Evolutionary conservation across 2,329 filamentous ascomycete genomes (phyloP).

Genomic region (Ophiocordyceps unilateralis): DNA sequence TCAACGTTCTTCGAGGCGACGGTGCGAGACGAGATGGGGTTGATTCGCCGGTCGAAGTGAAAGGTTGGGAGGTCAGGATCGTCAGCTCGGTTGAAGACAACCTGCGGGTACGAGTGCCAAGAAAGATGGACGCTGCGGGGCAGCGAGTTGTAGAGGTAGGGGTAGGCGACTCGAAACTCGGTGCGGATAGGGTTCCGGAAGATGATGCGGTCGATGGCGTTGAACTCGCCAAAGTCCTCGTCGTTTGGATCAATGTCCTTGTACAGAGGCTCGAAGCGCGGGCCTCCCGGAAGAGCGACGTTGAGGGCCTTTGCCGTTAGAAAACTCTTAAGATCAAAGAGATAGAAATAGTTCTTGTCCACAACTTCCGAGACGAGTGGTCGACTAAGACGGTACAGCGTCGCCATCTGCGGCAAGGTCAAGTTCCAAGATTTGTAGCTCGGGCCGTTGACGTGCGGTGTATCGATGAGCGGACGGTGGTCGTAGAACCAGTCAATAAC

Average conservation of each 20-base stretch:
- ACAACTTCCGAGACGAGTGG: conserved; percentile 82
- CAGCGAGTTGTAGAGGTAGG: conserved; percentile 89
- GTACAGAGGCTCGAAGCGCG: conserved; percentile 90
- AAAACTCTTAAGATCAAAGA: conserved; percentile 91
- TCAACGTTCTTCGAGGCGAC: conserved; percentile 91
- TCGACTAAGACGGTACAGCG: conserved; percentile 77
- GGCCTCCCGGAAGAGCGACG: conserved; percentile 92
- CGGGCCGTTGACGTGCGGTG: conserved; percentile 83
- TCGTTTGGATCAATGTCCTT: conserved; percentile 98
- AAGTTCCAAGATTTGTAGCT: conserved; percentile 97
- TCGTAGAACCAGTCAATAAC: conserved; percentile 98
- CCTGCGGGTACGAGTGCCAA: conserved; percentile 87
- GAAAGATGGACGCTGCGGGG: conserved; percentile 84
- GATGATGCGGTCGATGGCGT: conserved; percentile 97
- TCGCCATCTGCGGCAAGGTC: conserved; percentile 86
- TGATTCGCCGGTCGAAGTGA: conserved; percentile 95
- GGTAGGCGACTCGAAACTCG: conserved; percentile 87
- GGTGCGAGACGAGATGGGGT: conserved; percentile 88
- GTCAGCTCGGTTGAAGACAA: conserved; percentile 77
- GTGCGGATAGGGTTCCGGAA: conserved; percentile 91
- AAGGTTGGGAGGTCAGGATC: conserved; percentile 85
- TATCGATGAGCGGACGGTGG: conserved; percentile 77
- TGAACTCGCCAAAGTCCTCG: conserved; percentile 98
- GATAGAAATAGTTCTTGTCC: conserved; percentile 94
- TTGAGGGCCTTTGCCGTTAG: conserved; percentile 93